These are phyloP conservation scores for Acacia confusa DNA, from an alignment of 306 rosid genomes.

Conservation along the genomic window DNA sequence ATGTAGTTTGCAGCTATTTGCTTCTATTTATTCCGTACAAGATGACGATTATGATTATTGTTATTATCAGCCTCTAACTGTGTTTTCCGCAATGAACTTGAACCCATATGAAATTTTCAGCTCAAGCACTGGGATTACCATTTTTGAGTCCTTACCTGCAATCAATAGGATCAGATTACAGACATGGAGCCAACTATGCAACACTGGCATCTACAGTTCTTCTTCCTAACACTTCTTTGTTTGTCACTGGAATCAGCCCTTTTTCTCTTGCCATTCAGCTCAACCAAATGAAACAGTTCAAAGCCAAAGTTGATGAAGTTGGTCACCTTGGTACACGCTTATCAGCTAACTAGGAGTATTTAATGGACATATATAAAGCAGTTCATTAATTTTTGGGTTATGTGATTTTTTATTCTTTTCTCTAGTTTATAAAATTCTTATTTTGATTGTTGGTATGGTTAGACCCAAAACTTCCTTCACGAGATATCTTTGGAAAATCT, in stretches of 20 bases:
- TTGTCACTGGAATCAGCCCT: conserved; percentile 61
- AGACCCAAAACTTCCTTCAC: conserved; percentile 59
- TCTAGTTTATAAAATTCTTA: neutral
- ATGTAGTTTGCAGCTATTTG: neutral
- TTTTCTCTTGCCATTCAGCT: conserved; percentile 78
- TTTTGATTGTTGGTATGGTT: conserved; percentile 26
- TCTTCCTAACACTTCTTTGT: conserved; percentile 53
- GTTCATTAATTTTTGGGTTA: neutral
- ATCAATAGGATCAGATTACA: conserved; percentile 63
- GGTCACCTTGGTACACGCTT: conserved; percentile 35
- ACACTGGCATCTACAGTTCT: conserved; percentile 76
- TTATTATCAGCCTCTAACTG: neutral
- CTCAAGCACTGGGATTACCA: conserved; percentile 64
- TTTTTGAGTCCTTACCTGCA: conserved; percentile 74
- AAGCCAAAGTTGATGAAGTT: conserved; percentile 51
- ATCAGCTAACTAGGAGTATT: neutral
- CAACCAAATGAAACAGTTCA: conserved; percentile 74
- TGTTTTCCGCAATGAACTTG: neutral
- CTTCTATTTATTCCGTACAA: neutral
- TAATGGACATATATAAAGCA: neutral
- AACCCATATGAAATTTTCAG: conserved; percentile 45
- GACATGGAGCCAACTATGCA: conserved; percentile 76
- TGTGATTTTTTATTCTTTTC: neutral
- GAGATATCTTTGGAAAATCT: conserved; percentile 62
- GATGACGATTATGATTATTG: neutral